phyloP scores from a whole-genome alignment of 208 protist species.

The Naegleria fowleri region DNA sequence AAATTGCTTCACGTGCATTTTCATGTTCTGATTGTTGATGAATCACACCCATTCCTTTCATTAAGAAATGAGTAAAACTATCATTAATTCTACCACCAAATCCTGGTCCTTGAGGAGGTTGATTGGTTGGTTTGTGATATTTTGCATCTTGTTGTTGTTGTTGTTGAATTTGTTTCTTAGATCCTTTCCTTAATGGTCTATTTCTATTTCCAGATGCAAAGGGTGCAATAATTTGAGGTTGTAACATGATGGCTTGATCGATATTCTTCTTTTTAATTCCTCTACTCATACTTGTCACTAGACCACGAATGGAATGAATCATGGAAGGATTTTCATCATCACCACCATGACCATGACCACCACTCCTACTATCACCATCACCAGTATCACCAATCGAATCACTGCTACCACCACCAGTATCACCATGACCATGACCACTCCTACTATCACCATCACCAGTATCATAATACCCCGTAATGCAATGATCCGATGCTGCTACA shows the following conservation, averaged over 20 bases:
- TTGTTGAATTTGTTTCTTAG: background rate
- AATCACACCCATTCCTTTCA: background rate
- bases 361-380: too few relatives aligned
- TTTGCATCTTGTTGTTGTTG: background rate
- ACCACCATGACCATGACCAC: too few relatives aligned
- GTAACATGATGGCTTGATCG: background rate
- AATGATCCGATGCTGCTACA: background rate
- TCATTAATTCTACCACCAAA: background rate
- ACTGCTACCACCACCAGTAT: too few relatives aligned
- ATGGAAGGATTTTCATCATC: too few relatives aligned
- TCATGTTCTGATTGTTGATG: background rate
- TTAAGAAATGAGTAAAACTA: constrained; percentile 2
- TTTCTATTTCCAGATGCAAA: background rate
- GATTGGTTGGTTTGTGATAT: background rate
- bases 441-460: background rate
- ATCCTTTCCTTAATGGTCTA: background rate
- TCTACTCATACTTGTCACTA: background rate
- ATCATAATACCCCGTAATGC: background rate
- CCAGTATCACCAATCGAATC: too few relatives aligned
- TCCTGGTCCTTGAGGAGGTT: background rate
- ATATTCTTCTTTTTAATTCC: constrained; percentile 8
- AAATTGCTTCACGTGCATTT: constrained; percentile 15
- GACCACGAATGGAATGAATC: background rate
- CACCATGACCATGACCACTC: too few relatives aligned
- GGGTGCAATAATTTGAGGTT: background rate